Percentiles rank a stretch among this genome's conserved stretches.
phyloP scores from a whole-genome alignment of 2,329 filamentous ascomycete species.

The Stachybotrys chlorohalonatus region DNA sequence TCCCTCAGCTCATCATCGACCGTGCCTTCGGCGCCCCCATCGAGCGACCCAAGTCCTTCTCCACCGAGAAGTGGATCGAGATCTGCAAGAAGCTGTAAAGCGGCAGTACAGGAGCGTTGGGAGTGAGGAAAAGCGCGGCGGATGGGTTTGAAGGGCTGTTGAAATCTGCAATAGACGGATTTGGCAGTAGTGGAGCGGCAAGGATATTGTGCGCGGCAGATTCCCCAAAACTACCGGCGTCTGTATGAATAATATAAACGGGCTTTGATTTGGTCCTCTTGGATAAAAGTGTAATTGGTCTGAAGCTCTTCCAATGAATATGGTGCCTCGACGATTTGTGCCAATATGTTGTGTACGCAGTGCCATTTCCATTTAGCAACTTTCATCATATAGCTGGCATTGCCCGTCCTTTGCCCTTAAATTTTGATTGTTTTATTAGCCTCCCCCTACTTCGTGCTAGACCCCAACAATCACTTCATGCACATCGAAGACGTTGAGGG shows the following conservation, averaged over 20 bases:
- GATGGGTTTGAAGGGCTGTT: background rate
- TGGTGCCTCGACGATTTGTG: background rate
- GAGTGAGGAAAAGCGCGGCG: background rate
- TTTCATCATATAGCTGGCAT: no score
- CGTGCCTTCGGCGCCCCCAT: conserved; percentile 94
- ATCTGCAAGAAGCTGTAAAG: conserved; percentile 83
- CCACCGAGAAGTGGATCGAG: conserved; percentile 93
- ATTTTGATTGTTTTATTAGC: no score
- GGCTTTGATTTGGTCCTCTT: background rate
- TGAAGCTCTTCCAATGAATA: background rate
- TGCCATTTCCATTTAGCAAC: background rate
- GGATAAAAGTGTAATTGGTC: background rate
- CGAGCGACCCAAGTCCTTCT: conserved; percentile 98
- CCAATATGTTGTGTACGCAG: background rate
- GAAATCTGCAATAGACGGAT: background rate
- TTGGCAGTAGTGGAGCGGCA: background rate
- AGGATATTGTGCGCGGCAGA: background rate
- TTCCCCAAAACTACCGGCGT: background rate
- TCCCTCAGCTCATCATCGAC: conserved; percentile 99
- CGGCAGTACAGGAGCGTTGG: background rate
- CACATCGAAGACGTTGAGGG: no score
- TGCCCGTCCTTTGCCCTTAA: no score
- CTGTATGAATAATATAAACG: background rate
- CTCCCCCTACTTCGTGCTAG: no score
- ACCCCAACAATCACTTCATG: no score